Evolutionary conservation across 1,284 basidiomycete species (phyloP), one percentile per base, ranked within the genome.

Genomic region (Anthracocystis setariae): DNA sequence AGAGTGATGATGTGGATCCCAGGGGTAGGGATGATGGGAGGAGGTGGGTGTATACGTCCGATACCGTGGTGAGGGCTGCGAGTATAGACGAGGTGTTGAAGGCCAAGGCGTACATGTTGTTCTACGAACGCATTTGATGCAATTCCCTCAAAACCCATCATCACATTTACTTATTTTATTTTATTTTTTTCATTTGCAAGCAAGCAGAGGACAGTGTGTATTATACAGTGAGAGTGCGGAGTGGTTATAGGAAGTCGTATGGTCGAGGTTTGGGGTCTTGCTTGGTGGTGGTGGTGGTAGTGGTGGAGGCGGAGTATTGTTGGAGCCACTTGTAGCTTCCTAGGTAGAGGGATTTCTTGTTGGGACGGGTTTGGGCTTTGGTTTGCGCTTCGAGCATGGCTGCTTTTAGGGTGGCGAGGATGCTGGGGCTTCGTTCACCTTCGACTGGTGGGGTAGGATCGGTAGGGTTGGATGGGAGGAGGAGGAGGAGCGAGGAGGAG

Each of bases 31-130:
- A 67, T 25, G 75, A 75, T 61, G 74, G 39, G 71, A 85, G 94
- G 35, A 88, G 91, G 64, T 97, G 94, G 94, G 92, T 92, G 46
- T 94, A 92, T 81, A 90, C 86, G 55, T 94, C 86, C 83, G 91
- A 92, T 81, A 92, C 91, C 2, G 84, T 88, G 45, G 92, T 97
- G 10, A 86, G 90, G 45, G 85, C 91, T 27, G 89, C 91, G 3
- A 89, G 89, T 42, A 84, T 94, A 42, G 91, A 93, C 40, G 94
- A 96, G 82, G 94, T 95, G 8, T 85, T 95, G 73, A 90, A 90
- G 80, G 89, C 90, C 57, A 94, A 92, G 82, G 93, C 93, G 21
- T 97, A 96, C 83, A 88, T 96, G 62, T 90, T 92, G 82, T 91
- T 92, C 88, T 93, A 92, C 81, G 91, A 93, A 84, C 87, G 90